Conservation (phyloP, 192 early-diverging fungal species). For the Coemansia sp. region DNA sequence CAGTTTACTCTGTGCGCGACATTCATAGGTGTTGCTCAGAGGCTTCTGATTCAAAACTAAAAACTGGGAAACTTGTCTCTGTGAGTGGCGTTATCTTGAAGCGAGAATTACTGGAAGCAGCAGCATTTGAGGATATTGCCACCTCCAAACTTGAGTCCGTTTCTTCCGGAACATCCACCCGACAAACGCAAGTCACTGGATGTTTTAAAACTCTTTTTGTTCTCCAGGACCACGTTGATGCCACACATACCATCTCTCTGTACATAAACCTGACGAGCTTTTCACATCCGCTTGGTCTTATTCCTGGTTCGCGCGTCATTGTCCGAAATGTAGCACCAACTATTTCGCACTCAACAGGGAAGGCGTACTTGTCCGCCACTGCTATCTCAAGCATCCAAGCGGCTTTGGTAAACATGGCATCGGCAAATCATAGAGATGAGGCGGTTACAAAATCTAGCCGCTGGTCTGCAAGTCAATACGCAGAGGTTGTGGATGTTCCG, state of each 20-base stretch:
- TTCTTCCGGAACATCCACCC: background rate
- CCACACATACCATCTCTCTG: constrained; percentile 9
- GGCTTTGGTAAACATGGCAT: background rate
- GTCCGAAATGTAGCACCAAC: constrained; percentile 15
- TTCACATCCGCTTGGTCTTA: constrained; percentile 31
- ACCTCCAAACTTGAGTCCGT: background rate
- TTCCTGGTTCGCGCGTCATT: constrained; percentile 28
- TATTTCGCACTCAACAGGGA: constrained; percentile 10
- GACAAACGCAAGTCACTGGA: constrained; percentile 8
- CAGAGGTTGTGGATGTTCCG: background rate
- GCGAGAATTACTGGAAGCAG: background rate
- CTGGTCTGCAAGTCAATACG: background rate
- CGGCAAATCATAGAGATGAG: background rate
- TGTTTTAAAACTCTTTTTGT: constrained; percentile 24
- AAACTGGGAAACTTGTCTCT: background rate
- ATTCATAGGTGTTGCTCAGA: background rate
- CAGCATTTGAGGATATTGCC: constrained; percentile 3
- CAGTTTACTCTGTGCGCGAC: background rate
- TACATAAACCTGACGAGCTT: constrained; percentile 32
- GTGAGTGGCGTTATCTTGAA: background rate
- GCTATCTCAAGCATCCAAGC: constrained; percentile 15
- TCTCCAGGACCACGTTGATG: constrained; percentile 19
- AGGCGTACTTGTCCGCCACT: constrained; percentile 23
- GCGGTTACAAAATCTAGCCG: background rate
- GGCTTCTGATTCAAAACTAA: background rate